phyloP scores from a whole-genome alignment of 1,284 basidiomycete species.

The Vanrija humicola region DNA sequence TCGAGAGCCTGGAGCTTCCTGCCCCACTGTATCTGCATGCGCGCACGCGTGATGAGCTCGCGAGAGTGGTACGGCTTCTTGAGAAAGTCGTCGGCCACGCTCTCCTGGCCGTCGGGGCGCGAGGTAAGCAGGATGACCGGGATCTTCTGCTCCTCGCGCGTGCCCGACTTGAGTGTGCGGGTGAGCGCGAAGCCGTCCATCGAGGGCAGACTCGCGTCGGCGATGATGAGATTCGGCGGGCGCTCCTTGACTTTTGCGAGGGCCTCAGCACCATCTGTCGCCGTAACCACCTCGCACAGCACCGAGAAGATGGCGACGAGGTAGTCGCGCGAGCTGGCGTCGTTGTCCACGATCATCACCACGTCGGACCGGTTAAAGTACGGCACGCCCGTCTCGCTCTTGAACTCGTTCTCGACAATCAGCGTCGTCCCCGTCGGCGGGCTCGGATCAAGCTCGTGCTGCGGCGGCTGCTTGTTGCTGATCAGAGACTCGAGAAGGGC shows the following conservation, averaged over 20 bases:
- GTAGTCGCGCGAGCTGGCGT: constrained; percentile 35
- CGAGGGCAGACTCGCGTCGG: constrained; percentile 51
- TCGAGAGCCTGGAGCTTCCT: constrained; percentile 39
- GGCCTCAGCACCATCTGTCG: constrained; percentile 47
- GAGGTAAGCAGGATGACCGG: constrained; percentile 40
- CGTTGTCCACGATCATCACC: constrained; percentile 39
- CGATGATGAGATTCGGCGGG: constrained; percentile 42
- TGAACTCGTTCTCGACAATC: too few species aligned
- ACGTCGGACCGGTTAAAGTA: constrained; percentile 44
- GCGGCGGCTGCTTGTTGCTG: not conserved
- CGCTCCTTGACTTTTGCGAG: constrained; percentile 33
- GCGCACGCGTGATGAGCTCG: constrained; percentile 50
- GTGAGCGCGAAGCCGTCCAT: constrained; percentile 39
- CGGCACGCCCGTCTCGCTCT: constrained; percentile 18
- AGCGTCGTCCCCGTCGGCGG: too few species aligned
- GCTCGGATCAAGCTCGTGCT: constrained; percentile 27
- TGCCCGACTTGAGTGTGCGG: constrained; percentile 16
- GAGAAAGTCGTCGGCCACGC: constrained; percentile 24
- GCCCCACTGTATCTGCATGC: constrained; percentile 43
- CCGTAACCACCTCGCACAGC: constrained; percentile 49
- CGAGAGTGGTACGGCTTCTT: constrained; percentile 45
- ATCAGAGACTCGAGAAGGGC: too few species aligned
- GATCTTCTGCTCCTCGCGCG: constrained; percentile 20
- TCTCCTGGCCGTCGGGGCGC: too few species aligned
- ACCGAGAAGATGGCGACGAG: constrained; percentile 42